Conservation (phyloP, 2,329 filamentous ascomycete species). For the Thelonectria discophora region DNA sequence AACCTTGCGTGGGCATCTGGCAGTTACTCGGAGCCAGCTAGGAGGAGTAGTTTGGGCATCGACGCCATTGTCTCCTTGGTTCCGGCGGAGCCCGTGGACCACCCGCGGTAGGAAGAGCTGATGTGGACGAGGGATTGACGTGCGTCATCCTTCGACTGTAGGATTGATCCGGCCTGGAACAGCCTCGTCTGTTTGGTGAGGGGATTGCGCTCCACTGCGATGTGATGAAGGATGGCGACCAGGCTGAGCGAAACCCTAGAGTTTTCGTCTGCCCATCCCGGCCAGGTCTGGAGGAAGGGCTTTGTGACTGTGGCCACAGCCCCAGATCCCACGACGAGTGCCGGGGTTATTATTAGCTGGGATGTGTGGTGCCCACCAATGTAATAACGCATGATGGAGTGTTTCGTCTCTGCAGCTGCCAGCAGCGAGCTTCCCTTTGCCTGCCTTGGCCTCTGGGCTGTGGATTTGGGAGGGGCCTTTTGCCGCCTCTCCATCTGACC, state of each 20-base stretch:
- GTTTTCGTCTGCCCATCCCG: slow-evolving; percentile 14
- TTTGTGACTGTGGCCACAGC: slow-evolving; percentile 3
- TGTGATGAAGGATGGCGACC: slow-evolving; percentile 20
- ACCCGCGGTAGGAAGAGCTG: neutral
- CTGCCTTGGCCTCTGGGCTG: slow-evolving; percentile 2
- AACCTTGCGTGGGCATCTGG: neutral
- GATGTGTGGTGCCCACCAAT: slow-evolving; percentile 26
- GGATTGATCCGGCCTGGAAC: neutral
- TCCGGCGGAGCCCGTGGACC: neutral
- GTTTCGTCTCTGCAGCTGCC: slow-evolving; percentile 28
- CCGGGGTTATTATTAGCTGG: slow-evolving; percentile 19
- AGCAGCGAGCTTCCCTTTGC: slow-evolving; percentile 9
- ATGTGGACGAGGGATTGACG: neutral
- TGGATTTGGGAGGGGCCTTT: neutral
- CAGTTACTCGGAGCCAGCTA: neutral
- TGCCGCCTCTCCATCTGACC: neutral
- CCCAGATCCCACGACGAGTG: slow-evolving; percentile 4
- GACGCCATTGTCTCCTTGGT: neutral
- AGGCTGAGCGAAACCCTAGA: slow-evolving; percentile 2
- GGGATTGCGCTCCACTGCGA: slow-evolving; percentile 22
- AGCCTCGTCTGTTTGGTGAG: neutral
- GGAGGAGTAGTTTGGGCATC: neutral
- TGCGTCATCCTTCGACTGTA: neutral
- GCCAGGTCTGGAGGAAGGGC: neutral
- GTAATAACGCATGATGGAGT: slow-evolving; percentile 30